Conservation (phyloP, 805 yeast genomes). For the Kodamaea kakaduensis region DNA sequence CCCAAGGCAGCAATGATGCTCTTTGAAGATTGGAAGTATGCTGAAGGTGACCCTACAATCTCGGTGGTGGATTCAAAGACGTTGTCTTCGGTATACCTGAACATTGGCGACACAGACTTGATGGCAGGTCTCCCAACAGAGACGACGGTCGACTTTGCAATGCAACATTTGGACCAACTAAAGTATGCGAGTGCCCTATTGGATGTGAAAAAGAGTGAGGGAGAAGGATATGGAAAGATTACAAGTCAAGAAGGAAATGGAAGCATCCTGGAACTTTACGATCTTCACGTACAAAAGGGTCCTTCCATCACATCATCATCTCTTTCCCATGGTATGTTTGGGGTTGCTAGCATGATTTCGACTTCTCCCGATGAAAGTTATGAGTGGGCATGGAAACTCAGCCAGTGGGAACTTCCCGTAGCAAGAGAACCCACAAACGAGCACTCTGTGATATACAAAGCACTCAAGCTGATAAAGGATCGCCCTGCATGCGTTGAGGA, state of each 20-base stretch:
- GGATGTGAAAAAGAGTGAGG: conserved; percentile 41
- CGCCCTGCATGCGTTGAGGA: conserved; percentile 15
- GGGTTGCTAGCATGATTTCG: conserved; percentile 48
- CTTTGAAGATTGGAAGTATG: conserved; percentile 38
- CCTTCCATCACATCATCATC: conserved; percentile 30
- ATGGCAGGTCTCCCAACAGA: conserved; percentile 60
- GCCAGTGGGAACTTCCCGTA: conserved; percentile 69
- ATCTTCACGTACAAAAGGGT: too few relatives aligned
- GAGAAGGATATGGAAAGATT: too few relatives aligned
- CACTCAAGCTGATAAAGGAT: conserved; percentile 47
- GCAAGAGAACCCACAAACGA: conserved; percentile 34
- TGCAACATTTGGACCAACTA: conserved; percentile 35
- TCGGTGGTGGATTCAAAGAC: conserved; percentile 11
- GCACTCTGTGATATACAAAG: conserved; percentile 48
- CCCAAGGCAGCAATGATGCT: conserved; percentile 45
- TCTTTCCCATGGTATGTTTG: conserved; percentile 50
- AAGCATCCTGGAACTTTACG: too few relatives aligned
- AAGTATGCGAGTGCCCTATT: conserved; percentile 54
- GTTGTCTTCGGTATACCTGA: conserved; percentile 41
- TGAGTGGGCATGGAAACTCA: conserved; percentile 73
- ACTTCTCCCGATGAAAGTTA: conserved; percentile 29
- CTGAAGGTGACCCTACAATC: conserved; percentile 2
- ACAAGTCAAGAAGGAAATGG: conserved; percentile 3
- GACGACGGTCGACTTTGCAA: conserved; percentile 53
- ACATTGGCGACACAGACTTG: conserved; percentile 61